These are phyloP conservation scores for Linaria vulgaris DNA, from an alignment of 257 asterid species.

Conservation along the genomic window DNA sequence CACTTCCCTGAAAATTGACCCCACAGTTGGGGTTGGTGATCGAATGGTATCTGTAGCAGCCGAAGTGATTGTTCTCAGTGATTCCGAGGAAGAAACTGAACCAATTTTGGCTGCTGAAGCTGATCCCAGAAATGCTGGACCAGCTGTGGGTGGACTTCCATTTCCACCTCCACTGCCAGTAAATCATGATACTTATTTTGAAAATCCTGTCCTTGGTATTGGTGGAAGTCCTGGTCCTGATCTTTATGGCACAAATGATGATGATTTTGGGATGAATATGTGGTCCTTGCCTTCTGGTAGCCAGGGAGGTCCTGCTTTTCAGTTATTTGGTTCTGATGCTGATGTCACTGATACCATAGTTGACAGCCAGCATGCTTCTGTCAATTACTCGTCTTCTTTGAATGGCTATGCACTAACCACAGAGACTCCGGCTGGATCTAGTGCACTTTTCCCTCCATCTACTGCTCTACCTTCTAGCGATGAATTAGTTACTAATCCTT, in stretches of 20 bases:
- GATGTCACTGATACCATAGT: constrained; percentile 61
- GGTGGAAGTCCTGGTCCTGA: constrained; percentile 49
- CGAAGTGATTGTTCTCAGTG: constrained; percentile 86
- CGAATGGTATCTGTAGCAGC: constrained; percentile 42
- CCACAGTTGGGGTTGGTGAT: constrained; percentile 39
- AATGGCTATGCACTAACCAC: constrained; percentile 46
- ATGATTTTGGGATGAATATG: constrained; percentile 64
- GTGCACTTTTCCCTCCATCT: constrained; percentile 47
- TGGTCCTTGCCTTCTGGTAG: constrained; percentile 78
- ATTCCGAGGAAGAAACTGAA: constrained; percentile 80
- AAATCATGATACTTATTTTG: constrained; percentile 59
- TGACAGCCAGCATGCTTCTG: constrained; percentile 45
- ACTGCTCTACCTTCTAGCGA: constrained; percentile 41
- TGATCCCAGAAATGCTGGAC: constrained; percentile 31
- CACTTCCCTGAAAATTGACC: constrained; percentile 50
- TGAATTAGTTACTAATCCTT: constrained; percentile 69
- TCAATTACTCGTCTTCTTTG: constrained; percentile 33
- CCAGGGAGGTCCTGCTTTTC: constrained; percentile 73
- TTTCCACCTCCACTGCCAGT: constrained; percentile 48
- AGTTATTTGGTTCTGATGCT: constrained; percentile 76
- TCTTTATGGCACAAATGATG: constrained; percentile 50
- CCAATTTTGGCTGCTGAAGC: constrained; percentile 46
- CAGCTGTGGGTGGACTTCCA: constrained; percentile 36
- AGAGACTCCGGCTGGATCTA: constrained; percentile 55
- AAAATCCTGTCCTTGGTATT: constrained; percentile 45